These are phyloP conservation scores for Xylariaceae sp. DNA, from an alignment of 2,329 filamentous ascomycete species.

Conservation along the genomic window DNA sequence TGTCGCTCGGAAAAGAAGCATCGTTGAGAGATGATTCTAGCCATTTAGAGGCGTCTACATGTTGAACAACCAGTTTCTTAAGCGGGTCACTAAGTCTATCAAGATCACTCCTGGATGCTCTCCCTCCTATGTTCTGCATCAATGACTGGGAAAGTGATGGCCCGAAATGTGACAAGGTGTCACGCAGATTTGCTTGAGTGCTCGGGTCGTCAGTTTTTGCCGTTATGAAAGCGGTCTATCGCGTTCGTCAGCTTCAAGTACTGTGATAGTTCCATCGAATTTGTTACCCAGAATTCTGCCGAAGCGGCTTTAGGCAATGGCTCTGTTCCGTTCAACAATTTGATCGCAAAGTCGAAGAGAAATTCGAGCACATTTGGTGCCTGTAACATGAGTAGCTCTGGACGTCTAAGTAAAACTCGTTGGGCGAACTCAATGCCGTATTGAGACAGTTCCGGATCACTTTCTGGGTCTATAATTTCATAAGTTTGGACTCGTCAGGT, in stretches of 20 bases:
- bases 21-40: conserved; percentile 58
- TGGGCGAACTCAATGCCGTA: conserved; percentile 71
- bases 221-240: conserved; percentile 51
- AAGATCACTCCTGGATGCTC: conserved; percentile 67
- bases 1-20: conserved; percentile 57
- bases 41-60: conserved; percentile 58
- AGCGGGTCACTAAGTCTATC: conserved; percentile 69
- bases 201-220: conserved; percentile 43
- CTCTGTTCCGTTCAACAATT: conserved; percentile 68
- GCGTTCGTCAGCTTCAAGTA: conserved; percentile 5
- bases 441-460: conserved; percentile 70
- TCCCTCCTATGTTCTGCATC: conserved; percentile 65
- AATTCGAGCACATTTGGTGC: conserved; percentile 57
- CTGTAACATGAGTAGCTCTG: conserved; percentile 61
- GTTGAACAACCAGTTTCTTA: conserved; percentile 62
- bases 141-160: conserved; percentile 59
- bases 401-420: conserved; percentile 59
- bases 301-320: conserved; percentile 73
- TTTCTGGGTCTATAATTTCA: conserved; percentile 46
- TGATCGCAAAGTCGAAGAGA: conserved; percentile 70
- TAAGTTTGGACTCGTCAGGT: background rate
- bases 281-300: conserved; percentile 70
- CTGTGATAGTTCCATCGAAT: background rate
- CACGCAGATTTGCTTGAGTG: conserved; percentile 43
- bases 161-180: conserved; percentile 58